These are phyloP conservation scores for Geotrichum restrictum DNA, from an alignment of 1,139 yeast species.

Conservation along the genomic window DNA sequence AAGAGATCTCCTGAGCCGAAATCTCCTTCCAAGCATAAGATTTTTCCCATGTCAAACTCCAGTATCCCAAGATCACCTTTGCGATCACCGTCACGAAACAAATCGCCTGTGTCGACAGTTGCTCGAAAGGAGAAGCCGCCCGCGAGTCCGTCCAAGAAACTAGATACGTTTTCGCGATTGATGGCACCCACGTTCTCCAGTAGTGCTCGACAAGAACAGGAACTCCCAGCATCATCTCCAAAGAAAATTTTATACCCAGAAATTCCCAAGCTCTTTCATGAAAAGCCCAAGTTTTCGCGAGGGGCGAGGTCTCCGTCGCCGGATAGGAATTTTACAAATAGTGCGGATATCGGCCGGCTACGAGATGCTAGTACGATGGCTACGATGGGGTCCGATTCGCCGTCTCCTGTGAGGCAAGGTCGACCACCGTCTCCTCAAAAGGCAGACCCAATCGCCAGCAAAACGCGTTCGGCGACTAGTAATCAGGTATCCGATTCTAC, in stretches of 20 bases:
- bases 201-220: slow-evolving; percentile 8
- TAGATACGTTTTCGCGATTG: slow-evolving; percentile 12
- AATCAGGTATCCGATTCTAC: neutral
- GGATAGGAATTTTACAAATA: neutral
- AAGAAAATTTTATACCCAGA: slow-evolving; percentile 11
- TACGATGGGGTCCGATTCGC: neutral
- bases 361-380: neutral
- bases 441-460: slow-evolving; percentile 1
- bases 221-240: neutral
- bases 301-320: slow-evolving; percentile 6
- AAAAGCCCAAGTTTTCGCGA: neutral
- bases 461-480: slow-evolving; percentile 4
- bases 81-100: slow-evolving; percentile 1
- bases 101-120: slow-evolving; percentile 1
- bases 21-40: slow-evolving; percentile 8
- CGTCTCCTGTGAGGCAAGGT: neutral
- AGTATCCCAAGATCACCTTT: slow-evolving; percentile 8
- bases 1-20: neutral
- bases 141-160: slow-evolving; percentile 3
- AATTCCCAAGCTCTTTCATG: slow-evolving; percentile 8
- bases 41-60: neutral
- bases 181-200: slow-evolving; percentile 16
- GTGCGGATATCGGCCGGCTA: neutral
- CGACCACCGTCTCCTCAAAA: slow-evolving; percentile 2
- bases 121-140: neutral